Conservation (phyloP, 345 rosid species). For the Nasturtium officinale region DNA sequence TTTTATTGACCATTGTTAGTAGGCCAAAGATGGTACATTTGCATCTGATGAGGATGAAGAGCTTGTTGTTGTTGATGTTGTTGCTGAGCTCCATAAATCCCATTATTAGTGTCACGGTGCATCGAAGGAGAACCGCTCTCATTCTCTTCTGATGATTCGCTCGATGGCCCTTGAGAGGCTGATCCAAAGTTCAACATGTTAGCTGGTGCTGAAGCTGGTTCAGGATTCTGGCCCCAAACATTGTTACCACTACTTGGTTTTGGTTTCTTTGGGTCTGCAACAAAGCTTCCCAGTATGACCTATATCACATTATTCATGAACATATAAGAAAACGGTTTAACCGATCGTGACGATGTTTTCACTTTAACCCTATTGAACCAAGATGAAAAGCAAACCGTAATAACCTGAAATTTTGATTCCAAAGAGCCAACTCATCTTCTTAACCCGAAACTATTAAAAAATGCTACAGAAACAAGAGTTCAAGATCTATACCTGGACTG, state of each 20-base stretch:
- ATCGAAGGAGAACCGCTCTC: conserved; percentile 45
- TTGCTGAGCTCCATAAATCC: conserved; percentile 34
- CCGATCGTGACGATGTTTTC: neutral
- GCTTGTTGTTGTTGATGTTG: conserved; percentile 17
- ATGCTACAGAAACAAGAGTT: neutral
- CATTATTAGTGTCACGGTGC: conserved; percentile 24
- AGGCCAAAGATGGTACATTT: conserved; percentile 34
- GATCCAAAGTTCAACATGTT: conserved; percentile 72
- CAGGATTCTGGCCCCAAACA: conserved; percentile 49
- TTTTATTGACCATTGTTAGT: conserved; percentile 20
- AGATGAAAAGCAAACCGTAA: neutral
- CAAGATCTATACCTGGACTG: conserved; percentile 65
- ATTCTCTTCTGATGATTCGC: conserved; percentile 77
- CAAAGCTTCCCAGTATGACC: conserved; percentile 91
- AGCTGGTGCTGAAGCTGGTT: conserved; percentile 52
- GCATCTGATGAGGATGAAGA: conserved; percentile 28
- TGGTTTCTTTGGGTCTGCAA: conserved; percentile 61
- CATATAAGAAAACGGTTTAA: neutral
- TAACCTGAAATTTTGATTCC: neutral
- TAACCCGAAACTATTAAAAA: neutral
- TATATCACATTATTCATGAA: conserved; percentile 34
- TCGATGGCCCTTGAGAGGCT: conserved; percentile 69
- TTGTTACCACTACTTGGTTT: conserved; percentile 28
- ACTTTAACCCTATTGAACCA: neutral
- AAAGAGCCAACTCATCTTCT: neutral